phyloP scores from a whole-genome alignment of 1,139 yeast genomes.

The Debaryomyces nepalensis region DNA sequence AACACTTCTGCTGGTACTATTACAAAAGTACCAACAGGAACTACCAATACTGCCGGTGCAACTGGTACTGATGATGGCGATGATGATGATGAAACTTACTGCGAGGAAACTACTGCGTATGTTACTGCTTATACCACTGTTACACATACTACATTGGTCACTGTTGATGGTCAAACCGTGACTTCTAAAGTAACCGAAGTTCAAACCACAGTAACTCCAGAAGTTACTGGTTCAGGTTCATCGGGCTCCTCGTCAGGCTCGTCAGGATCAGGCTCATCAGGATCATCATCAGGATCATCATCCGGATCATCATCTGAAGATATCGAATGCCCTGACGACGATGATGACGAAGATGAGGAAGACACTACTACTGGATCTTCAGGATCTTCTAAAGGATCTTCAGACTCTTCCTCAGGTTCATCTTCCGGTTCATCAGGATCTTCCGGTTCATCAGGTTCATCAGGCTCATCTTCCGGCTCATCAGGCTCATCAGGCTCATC shows the following conservation, averaged over 20 bases:
- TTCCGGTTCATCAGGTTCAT: slow-evolving; percentile 7
- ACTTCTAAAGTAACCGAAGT: slow-evolving; percentile 14
- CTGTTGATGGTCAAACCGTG: slow-evolving; percentile 7
- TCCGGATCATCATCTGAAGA: slow-evolving; percentile 17
- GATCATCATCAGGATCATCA: slow-evolving; percentile 18
- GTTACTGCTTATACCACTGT: slow-evolving; percentile 10
- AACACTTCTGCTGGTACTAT: background rate
- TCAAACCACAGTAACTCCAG: slow-evolving; percentile 9
- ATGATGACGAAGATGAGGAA: background rate
- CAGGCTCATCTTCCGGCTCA: slow-evolving; percentile 11
- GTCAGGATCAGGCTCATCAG: slow-evolving; percentile 21
- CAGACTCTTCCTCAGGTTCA: slow-evolving; percentile 12
- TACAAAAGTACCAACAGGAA: background rate
- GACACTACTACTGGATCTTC: too few species aligned
- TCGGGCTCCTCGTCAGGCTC: slow-evolving; percentile 20
- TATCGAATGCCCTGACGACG: background rate
- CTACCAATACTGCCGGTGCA: background rate
- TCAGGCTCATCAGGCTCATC: slow-evolving; percentile 12
- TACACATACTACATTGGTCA: slow-evolving; percentile 9
- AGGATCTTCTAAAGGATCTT: slow-evolving; percentile 5
- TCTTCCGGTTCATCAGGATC: slow-evolving; percentile 8
- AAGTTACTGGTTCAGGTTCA: slow-evolving; percentile 4
- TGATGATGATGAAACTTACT: slow-evolving; percentile 10
- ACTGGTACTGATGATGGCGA: background rate
- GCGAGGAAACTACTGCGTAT: slow-evolving; percentile 10